Evolutionary conservation across 2,329 filamentous ascomycete genomes (phyloP).

Genomic region (Coniochaeta sp.): DNA sequence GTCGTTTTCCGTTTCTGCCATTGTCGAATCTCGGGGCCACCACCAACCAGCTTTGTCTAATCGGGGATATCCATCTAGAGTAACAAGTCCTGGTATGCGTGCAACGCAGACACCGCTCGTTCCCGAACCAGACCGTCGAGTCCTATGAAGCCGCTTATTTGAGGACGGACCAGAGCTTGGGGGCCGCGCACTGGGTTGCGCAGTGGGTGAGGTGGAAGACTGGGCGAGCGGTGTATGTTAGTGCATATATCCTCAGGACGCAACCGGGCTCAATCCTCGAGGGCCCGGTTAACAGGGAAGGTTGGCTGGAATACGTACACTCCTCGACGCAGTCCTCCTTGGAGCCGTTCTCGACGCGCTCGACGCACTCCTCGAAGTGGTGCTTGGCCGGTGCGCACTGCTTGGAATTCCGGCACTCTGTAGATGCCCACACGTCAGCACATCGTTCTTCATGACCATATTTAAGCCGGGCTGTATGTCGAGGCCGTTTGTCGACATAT

Average conservation of each 20-base stretch:
- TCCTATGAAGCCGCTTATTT: slow-evolving; percentile 55
- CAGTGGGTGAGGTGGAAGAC: slow-evolving; percentile 99
- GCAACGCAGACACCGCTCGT: background rate
- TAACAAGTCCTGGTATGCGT: background rate
- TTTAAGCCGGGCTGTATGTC: no score
- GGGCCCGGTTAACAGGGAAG: slow-evolving; percentile 24
- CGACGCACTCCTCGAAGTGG: slow-evolving; percentile 96
- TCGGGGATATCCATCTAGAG: background rate
- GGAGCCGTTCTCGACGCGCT: slow-evolving; percentile 75
- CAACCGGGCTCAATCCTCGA: no score
- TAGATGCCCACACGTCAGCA: no score
- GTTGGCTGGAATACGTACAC: slow-evolving; percentile 57
- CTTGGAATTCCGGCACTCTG: slow-evolving; percentile 85
- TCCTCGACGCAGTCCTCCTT: slow-evolving; percentile 98
- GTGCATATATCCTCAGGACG: background rate
- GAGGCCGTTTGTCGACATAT: background rate
- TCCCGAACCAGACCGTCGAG: background rate
- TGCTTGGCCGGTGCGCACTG: slow-evolving; percentile 86
- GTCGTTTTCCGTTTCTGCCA: background rate
- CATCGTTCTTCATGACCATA: slow-evolving; percentile 7
- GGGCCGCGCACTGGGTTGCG: slow-evolving; percentile 84
- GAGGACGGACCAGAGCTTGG: slow-evolving; percentile 88
- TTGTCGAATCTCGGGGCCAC: background rate
- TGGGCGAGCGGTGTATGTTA: slow-evolving; percentile 27
- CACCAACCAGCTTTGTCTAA: background rate